Evolutionary conservation across 2,329 filamentous ascomycete species (phyloP), one percentile per base, ranked within the genome.

Genomic region (Paecilomyces niveus): DNA sequence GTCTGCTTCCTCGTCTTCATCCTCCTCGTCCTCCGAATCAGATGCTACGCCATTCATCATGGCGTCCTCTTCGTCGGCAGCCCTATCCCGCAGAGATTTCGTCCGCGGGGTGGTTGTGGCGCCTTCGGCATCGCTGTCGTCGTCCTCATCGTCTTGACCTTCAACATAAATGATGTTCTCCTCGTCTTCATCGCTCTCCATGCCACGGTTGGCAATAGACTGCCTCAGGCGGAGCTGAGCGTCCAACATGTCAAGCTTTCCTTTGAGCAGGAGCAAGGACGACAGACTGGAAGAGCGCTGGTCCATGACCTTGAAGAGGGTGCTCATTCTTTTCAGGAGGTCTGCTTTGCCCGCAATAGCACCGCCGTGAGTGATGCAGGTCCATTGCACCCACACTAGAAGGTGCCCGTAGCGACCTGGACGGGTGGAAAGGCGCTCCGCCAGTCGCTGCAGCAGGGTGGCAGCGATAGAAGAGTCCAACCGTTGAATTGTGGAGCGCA

Each of bases 311-410:
- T 89, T 88, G 73, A 93, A 90, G 57, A 99, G 81, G 49, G 89
- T 87, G 54, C 84, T 82, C 60, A 99, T 83, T 70, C 88, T 87
- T 69, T 87, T 86, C 65, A 94, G 83, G 39, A 96, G 81, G 63
- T 92, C 88, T n/a, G 89, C 86, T 72, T 96, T 90, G 32, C 88
- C 88, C 10, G 92, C 90, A 55, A 99, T 81, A 56, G 92, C 92
- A 63, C 93, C 94, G 64, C 94, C 94, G 70, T 99, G 94, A 1
- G 90, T 88, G 33, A 97, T 86, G 57, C 97, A 84, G 1, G 91
- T 93, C 90, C 92, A 96, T 75, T 97, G 92, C 51, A 97, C 89
- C 92, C 94, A 99, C 15, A 89, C 85, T 83, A 97, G 92, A 32
- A 99, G 84, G 69, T 88, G 90, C 55, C 92, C 92, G 13, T 94